Conservation (phyloP, 768 basidiomycete species). For the Tylopilus felleus region DNA sequence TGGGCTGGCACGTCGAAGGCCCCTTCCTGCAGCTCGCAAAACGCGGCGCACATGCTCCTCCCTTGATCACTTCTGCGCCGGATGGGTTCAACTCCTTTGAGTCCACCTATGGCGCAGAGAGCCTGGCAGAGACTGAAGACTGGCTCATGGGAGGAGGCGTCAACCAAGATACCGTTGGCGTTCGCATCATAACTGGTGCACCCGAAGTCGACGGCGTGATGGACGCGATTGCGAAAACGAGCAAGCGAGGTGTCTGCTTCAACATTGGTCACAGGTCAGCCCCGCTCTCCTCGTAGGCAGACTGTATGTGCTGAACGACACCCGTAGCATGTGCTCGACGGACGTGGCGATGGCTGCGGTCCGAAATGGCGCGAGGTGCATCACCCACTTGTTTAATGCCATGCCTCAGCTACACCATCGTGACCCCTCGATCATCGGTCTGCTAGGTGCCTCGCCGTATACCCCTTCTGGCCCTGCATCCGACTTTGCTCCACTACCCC, state of each 20-base stretch:
- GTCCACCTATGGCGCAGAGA: conserved; percentile 65
- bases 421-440: conserved; percentile 87
- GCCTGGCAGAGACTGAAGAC: conserved; percentile 59
- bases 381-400: conserved; percentile 92
- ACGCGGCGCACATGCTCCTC: conserved; percentile 76
- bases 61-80: conserved; percentile 58
- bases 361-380: conserved; percentile 70
- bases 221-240: conserved; percentile 58
- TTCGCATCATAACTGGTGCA: conserved; percentile 81
- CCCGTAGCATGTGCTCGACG: conserved; percentile 64
- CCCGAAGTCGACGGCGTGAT: conserved; percentile 86
- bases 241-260: conserved; percentile 65
- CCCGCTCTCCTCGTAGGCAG: not conserved
- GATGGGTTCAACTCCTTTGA: conserved; percentile 69
- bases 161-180: conserved; percentile 41
- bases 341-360: conserved; percentile 71
- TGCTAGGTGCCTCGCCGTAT: conserved; percentile 74
- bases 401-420: conserved; percentile 90
- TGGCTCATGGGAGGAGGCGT: conserved; percentile 53
- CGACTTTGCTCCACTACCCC: conserved; percentile 22
- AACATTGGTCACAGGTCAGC: conserved; percentile 86
- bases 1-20: conserved; percentile 92
- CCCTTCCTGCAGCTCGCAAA: conserved; percentile 83
- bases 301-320: conserved; percentile 1
- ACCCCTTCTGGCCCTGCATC: conserved; percentile 43